Evolutionary conservation across 805 yeast genomes (phyloP), one percentile per base, ranked within the genome.

Genomic region (Grigorovia humatica): DNA sequence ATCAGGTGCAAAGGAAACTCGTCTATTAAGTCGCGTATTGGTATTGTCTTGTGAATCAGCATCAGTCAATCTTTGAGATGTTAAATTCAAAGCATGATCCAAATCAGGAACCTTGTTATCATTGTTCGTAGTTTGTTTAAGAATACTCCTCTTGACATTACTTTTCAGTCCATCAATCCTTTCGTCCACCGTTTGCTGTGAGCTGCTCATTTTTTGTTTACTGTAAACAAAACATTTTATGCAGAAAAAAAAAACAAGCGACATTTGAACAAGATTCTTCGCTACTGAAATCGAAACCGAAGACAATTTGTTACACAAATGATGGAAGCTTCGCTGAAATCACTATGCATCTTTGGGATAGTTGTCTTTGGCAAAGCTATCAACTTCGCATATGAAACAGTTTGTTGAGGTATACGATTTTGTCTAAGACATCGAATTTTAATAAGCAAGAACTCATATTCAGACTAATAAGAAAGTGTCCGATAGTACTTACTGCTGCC

Each of bases 1-100:
- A 57, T 81, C 86, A 1, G 85, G 85, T 0, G 90, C 90, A 71
- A 85, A 85, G 4, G 88, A 81, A 5, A 85, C 91, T 27, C 91
- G 67, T 52, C 91, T 55, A 43, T 55, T 59, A 4, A 48, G 40
- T 38, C 35, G 38, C 11, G 23, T 29, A 12, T 19, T 15, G 8
- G 19, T n/a, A 15, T 46, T 41, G 13, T 29, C 40, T 5, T 35
- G 40, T 5, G 48, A 46, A 20, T 29, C 41, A 2, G 20, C 12
- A 15, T 46, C 48, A 15, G 17, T 27, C 32, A 6, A 15, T 12
- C 2, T 29, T 19, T 12, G 43, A 15, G 19, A 20, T 38, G 17
- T 9, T 19, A 4, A 29, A 35, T 23, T 46, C 18, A 6, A 27
- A 19, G 40, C 19, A 29, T n/a, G 27, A 17, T 44, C n/a, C n/a